Evolutionary conservation across 1,284 basidiomycete genomes (phyloP), one percentile per base, ranked within the genome.

Genomic region (Leucoagaricus sp.): DNA sequence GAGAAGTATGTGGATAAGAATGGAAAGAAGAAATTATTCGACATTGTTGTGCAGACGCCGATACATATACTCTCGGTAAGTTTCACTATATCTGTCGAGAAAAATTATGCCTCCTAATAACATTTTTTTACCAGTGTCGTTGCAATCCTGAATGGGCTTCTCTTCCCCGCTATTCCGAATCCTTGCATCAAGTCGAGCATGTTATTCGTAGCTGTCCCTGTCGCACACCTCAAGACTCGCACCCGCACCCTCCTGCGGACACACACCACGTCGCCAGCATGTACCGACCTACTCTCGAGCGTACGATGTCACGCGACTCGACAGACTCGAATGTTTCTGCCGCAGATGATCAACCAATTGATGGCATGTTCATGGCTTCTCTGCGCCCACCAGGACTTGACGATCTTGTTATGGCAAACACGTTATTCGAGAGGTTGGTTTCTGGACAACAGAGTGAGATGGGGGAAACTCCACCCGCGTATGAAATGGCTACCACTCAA

Each of bases 41-140:
- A 98, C 72, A 94, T 98, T 64, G 88, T 95, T 49, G 87, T 98
- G 55, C 91, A 93, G 65, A 84, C 85, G 0, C 92, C 93, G 0
- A 79, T 95, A 26, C 84, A 88, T 55, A 84, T 94, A 55, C 80
- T 93, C 52, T 91, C 91, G 7, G 91, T 93, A 58, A 76, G 89
- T 73, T 49, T 33, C 47, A 21, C 29, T 57, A 21, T 42, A 42
- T 55, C 28, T 23, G 38, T 31, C 17, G 21, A 10, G 58, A n/a
- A 36, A n/a, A 48, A 19, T 12, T 4, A 12, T 49, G 45, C 2
- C 42, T 60, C n/a, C 48, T 19, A 4, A 33, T 49, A 13, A 21
- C 34, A 23, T 50, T 26, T 29, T 17, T 33, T 48, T 53, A 1
- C 13, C 60, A 91, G 89, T 93, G 90, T 67, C 83, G 87, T 19